phyloP scores from a whole-genome alignment of 1,284 basidiomycete species.

The Ustilago sp. region DNA sequence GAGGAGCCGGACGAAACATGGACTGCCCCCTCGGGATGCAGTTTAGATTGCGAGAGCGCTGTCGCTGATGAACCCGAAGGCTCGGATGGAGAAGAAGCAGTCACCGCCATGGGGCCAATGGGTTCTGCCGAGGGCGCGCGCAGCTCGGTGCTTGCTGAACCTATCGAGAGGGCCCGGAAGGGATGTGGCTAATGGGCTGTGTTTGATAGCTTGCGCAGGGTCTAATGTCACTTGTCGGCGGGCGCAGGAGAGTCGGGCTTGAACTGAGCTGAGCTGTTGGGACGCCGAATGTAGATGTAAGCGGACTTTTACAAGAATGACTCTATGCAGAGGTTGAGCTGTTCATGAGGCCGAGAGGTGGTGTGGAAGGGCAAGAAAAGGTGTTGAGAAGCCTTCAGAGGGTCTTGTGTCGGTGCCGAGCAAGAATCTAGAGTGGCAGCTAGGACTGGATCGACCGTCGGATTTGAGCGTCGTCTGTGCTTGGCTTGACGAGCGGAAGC shows the following conservation, averaged over 20 bases:
- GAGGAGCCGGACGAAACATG: slow-evolving; percentile 36
- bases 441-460: not conserved
- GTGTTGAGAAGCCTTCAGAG: not conserved
- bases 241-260: not conserved
- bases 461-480: not conserved
- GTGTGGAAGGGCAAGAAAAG: not conserved
- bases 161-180: not conserved
- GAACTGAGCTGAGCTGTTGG: not conserved
- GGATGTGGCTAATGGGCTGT: not conserved
- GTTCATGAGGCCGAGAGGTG: not conserved
- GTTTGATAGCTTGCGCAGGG: not conserved
- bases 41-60: slow-evolving; percentile 3
- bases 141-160: slow-evolving; percentile 6
- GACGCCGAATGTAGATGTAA: not conserved
- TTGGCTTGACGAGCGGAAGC: slow-evolving; percentile 24
- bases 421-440: too few relatives aligned
- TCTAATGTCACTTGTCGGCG: not conserved
- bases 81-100: slow-evolving; percentile 10
- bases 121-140: slow-evolving; percentile 7
- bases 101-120: slow-evolving; percentile 17
- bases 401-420: too few relatives aligned
- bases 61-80: slow-evolving; percentile 16
- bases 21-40: slow-evolving; percentile 11
- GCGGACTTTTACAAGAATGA: too few relatives aligned
- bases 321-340: not conserved